Conservation (phyloP, 495 filamentous ascomycete species). For the Aspergillus leporis region DNA sequence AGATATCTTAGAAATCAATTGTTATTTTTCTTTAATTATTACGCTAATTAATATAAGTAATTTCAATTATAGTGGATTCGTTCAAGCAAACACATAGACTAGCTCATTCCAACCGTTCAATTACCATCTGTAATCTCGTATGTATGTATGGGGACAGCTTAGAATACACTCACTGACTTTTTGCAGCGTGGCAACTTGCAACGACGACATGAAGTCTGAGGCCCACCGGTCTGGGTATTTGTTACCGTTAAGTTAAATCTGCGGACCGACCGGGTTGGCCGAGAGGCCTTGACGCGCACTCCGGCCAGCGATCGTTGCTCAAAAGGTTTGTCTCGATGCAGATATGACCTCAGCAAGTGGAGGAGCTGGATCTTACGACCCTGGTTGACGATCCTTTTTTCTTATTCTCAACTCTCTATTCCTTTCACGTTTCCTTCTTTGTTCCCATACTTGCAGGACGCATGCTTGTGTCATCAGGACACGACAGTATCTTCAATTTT, state of each 20-base stretch:
- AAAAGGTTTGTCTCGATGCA: background rate
- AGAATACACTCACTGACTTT: background rate
- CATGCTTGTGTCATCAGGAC: background rate
- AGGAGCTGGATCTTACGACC: background rate
- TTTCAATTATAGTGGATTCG: background rate
- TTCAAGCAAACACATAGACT: no score
- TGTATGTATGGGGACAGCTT: background rate
- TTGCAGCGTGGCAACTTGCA: background rate
- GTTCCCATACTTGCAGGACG: background rate
- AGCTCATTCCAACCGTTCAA: background rate
- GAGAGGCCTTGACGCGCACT: slow-evolving; percentile 19
- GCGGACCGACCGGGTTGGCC: slow-evolving; percentile 3
- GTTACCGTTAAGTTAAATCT: slow-evolving; percentile 2
- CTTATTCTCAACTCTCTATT: background rate
- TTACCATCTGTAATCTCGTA: background rate
- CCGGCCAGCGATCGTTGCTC: slow-evolving; percentile 21
- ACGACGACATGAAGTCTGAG: background rate
- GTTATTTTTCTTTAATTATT: background rate
- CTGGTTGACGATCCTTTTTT: background rate
- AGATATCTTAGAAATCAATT: background rate
- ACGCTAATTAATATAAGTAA: background rate
- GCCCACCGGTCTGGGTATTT: background rate
- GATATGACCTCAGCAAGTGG: slow-evolving; percentile 12
- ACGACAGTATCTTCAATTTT: background rate
- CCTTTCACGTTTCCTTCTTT: background rate